Percentiles rank a stretch among this genome's conserved stretches.
These are phyloP conservation scores for Populus euphratica DNA, from an alignment of 345 rosid genomes.

Conservation along the genomic window DNA sequence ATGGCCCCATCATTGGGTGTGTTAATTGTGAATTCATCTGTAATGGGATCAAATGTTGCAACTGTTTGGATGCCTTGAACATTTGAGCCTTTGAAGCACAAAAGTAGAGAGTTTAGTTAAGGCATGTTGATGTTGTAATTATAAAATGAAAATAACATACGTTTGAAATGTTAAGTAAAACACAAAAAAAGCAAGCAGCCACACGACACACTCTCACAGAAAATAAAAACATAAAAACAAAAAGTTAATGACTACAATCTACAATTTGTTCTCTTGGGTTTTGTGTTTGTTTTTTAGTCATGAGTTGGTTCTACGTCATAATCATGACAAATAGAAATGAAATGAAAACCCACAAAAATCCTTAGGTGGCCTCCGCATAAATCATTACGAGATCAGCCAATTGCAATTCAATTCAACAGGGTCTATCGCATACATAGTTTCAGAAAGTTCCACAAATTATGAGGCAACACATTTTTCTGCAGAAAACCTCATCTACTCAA, in stretches of 20 bases:
- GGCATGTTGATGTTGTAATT: not conserved
- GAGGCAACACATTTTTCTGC: not conserved
- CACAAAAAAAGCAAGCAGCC: not conserved
- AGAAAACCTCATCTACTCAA: not conserved
- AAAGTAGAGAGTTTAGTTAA: conserved; percentile 11
- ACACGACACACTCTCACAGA: not conserved
- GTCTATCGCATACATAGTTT: not conserved
- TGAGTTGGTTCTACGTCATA: not conserved
- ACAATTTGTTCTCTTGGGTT: not conserved
- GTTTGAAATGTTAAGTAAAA: not conserved
- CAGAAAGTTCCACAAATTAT: not conserved
- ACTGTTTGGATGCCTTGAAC: conserved; percentile 92
- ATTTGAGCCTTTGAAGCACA: conserved; percentile 62
- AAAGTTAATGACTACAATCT: not conserved
- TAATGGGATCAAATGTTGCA: conserved; percentile 79
- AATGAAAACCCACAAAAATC: not conserved
- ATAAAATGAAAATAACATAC: not conserved
- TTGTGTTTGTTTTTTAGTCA: not conserved
- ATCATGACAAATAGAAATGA: not conserved
- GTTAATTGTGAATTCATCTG: conserved; percentile 72
- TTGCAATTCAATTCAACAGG: not conserved
- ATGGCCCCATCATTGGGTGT: conserved; percentile 95
- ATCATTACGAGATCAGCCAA: not conserved
- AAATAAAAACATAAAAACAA: not conserved
- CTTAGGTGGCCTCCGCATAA: not conserved